phyloP scores from a whole-genome alignment of 352 stramenopile species.

The Globisporangium camurandrum region DNA sequence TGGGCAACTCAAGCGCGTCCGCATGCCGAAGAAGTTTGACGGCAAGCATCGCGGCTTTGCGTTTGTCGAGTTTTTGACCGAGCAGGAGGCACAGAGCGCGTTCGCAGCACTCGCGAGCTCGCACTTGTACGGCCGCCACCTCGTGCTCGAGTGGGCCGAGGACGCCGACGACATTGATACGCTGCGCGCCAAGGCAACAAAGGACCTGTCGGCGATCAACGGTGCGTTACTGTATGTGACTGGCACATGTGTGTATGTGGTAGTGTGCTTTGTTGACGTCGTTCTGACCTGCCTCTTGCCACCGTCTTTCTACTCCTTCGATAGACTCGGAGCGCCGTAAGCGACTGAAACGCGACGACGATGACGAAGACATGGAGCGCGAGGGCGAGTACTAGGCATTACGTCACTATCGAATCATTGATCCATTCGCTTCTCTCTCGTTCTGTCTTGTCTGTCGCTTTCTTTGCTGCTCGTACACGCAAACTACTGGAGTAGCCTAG shows the following conservation, averaged over 20 bases:
- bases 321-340: slow-evolving; percentile 60
- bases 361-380: slow-evolving; percentile 25
- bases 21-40: slow-evolving; percentile 99
- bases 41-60: slow-evolving; percentile 96
- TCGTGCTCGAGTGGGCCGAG: slow-evolving; percentile 97
- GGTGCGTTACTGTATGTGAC: slow-evolving; percentile 20
- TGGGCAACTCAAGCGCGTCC: slow-evolving; percentile 95
- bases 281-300: slow-evolving; percentile 3
- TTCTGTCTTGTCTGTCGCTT: slow-evolving; percentile 3
- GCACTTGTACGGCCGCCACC: slow-evolving; percentile 97
- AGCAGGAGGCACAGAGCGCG: slow-evolving; percentile 91
- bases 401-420: background rate
- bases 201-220: slow-evolving; percentile 61
- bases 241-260: slow-evolving; percentile 1
- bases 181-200: slow-evolving; percentile 73
- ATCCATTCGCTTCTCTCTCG: background rate
- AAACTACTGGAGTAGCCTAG: too few species aligned
- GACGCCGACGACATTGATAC: slow-evolving; percentile 84
- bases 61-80: slow-evolving; percentile 97
- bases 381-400: slow-evolving; percentile 30
- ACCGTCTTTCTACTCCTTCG: background rate
- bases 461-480: too few species aligned
- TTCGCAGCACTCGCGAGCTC: slow-evolving; percentile 91
- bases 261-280: slow-evolving; percentile 1
- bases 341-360: slow-evolving; percentile 41